phyloP scores from a whole-genome alignment of 352 stramenopile species.

The Phytophthora rubi region DNA sequence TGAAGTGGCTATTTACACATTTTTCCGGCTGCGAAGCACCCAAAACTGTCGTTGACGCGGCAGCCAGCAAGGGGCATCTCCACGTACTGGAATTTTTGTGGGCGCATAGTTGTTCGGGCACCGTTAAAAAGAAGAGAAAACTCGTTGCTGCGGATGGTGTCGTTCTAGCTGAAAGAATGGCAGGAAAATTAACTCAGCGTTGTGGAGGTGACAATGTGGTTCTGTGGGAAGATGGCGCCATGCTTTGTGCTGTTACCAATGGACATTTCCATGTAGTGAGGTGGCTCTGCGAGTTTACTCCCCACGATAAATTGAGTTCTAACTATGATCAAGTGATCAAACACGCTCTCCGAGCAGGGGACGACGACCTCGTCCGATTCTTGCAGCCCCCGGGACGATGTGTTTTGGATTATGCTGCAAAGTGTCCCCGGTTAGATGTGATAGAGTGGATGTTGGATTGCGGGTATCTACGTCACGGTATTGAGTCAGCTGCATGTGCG shows the following conservation, averaged over 20 bases:
- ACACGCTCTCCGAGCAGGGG: background rate
- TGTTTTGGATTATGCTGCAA: conserved; percentile 10
- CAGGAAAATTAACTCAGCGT: background rate
- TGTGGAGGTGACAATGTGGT: background rate
- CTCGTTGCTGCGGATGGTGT: background rate
- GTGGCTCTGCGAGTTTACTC: background rate
- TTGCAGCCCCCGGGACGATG: background rate
- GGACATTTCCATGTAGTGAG: conserved; percentile 2
- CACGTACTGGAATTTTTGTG: background rate
- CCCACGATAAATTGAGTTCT: background rate
- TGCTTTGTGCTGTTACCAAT: background rate
- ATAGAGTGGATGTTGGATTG: conserved; percentile 26
- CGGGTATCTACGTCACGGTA: conserved; percentile 7
- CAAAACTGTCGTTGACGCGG: background rate
- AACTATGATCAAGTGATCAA: background rate
- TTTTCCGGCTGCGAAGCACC: conserved; percentile 7
- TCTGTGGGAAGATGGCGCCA: background rate
- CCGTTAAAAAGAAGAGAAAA: background rate
- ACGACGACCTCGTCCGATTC: background rate
- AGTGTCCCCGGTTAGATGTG: conserved; percentile 2
- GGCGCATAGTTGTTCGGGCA: background rate
- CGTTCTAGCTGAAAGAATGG: background rate
- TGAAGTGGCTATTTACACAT: conserved; percentile 5
- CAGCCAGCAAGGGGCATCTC: background rate
- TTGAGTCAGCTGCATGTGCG: conserved; percentile 1